Conservation (phyloP, 495 filamentous ascomycete species). For the Neurospora pannonica region DNA sequence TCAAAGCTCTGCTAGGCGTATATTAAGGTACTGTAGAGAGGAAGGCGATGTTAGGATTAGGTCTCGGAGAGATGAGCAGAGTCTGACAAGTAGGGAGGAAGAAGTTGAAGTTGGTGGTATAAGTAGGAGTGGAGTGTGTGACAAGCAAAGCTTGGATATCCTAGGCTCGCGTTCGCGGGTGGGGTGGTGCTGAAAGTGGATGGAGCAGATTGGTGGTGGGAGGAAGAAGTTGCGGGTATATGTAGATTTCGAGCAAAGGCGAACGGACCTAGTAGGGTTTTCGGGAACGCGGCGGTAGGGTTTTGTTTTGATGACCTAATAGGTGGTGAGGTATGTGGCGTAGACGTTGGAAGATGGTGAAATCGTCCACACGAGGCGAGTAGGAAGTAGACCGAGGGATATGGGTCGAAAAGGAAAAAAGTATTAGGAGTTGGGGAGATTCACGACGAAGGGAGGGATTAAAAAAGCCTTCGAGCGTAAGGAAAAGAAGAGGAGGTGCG, state of each 20-base stretch:
- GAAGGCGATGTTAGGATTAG: constrained; percentile 1
- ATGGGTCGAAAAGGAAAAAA: constrained; percentile 11
- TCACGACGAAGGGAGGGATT: constrained; percentile 33
- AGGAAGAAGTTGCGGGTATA: constrained; percentile 2
- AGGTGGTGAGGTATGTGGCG: constrained; percentile 13
- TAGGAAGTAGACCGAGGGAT: constrained; percentile 7
- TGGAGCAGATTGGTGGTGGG: not conserved
- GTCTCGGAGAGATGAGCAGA: not conserved
- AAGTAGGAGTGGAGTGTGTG: not conserved
- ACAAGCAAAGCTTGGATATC: not conserved
- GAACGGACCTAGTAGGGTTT: constrained; percentile 6
- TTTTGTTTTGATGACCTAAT: constrained; percentile 25
- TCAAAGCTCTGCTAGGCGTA: constrained; percentile 26
- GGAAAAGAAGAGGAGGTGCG: constrained; percentile 19
- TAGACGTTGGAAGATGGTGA: constrained; percentile 14
- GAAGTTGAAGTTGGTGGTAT: not conserved
- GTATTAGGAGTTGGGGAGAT: constrained; percentile 22
- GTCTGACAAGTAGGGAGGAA: not conserved
- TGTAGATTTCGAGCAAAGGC: constrained; percentile 1
- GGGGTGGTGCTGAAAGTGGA: not conserved
- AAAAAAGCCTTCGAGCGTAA: constrained; percentile 28
- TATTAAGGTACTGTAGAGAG: not conserved
- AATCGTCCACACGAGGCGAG: constrained; percentile 13
- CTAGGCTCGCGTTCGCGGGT: not conserved
- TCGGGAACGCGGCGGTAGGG: constrained; percentile 11